Base-by-base conservation (phyloP, 2,329 filamentous ascomycete genomes). In the Trichoderma sp. region DNA sequence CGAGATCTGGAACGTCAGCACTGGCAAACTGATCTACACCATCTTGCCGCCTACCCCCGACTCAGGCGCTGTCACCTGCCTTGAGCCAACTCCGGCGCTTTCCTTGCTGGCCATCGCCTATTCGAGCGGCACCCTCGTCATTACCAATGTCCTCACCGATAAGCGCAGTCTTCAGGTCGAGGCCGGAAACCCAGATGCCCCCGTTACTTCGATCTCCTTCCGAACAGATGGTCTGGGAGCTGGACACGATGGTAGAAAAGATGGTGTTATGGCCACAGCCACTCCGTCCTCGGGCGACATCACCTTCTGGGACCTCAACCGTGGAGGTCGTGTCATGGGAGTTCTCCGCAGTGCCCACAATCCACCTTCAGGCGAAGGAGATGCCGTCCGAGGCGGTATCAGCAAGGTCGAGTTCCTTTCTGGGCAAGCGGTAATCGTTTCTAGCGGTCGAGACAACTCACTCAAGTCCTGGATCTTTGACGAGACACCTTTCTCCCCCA, bases 401-500 rank as follows among this genome's bases (percentile, higher is more conserved):
- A 96, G 88, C 79, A 93, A 91, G 73, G 81, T 96, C 21, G 92
- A 97, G 72, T 99, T 99, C 72, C 82, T 99, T 12, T 81, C 89
- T 17, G 94, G 93, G 0, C 96, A 99, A 75, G 90, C 92, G 5
- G 90, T 98, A 3, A 85, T 99, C 48, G 82, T 98, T 30, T 97
- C 93, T 10, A 95, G 92, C 69, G 96, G 95, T 5, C 83, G 91
- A 55, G 95, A 99, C 76, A 99, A 99, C 77, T 92, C 93, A 10
- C 80, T 99, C 66, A 96, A 94, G 75, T 93, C 93, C 5, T 97
- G 94, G 94, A 95, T 98, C 67, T 97, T 97, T 71, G 94, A 98
- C 72, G 90, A 96, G 75, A 89, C 89, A 0, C 93, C 94, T 0
- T 97, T 97, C 75, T 95, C 91, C 0, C 88, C 93, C 0, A 84